Conservation (phyloP, 441 rosid species). For the Aquilaria agallochum region DNA sequence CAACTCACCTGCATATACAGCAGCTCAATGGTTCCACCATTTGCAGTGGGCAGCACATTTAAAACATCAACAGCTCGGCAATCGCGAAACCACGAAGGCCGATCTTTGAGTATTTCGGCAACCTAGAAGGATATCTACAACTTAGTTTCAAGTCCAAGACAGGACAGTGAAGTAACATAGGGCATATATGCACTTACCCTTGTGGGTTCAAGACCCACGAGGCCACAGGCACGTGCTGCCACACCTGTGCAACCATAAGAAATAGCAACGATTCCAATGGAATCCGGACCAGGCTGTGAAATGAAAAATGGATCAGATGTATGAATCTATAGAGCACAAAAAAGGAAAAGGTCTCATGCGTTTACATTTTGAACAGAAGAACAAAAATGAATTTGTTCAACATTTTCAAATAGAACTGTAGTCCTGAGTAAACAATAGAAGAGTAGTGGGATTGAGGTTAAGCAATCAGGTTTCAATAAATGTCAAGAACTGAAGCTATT, state of each 20-base stretch:
- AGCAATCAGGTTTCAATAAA: too few species aligned
- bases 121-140: constrained; percentile 43
- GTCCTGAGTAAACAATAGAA: too few species aligned
- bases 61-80: constrained; percentile 97
- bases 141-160: not conserved
- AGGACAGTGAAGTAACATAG: not conserved
- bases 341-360: too few species aligned
- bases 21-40: constrained; percentile 99
- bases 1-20: constrained; percentile 84
- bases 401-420: too few species aligned
- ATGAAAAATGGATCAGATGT: constrained; percentile 1
- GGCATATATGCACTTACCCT: constrained; percentile 51
- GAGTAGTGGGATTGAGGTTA: too few species aligned
- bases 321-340: not conserved
- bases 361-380: too few species aligned
- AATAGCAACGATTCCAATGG: constrained; percentile 99
- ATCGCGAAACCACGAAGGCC: constrained; percentile 96
- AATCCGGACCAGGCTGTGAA: constrained; percentile 99
- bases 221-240: constrained; percentile 99
- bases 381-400: too few species aligned
- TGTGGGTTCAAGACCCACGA: constrained; percentile 98
- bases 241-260: constrained; percentile 99
- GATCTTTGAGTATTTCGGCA: constrained; percentile 97
- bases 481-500: too few species aligned
- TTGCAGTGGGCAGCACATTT: constrained; percentile 94